Evolutionary conservation across 2,329 filamentous ascomycete species (phyloP), one percentile per base, ranked within the genome.

Genomic region (Scedosporium aurantiacum): DNA sequence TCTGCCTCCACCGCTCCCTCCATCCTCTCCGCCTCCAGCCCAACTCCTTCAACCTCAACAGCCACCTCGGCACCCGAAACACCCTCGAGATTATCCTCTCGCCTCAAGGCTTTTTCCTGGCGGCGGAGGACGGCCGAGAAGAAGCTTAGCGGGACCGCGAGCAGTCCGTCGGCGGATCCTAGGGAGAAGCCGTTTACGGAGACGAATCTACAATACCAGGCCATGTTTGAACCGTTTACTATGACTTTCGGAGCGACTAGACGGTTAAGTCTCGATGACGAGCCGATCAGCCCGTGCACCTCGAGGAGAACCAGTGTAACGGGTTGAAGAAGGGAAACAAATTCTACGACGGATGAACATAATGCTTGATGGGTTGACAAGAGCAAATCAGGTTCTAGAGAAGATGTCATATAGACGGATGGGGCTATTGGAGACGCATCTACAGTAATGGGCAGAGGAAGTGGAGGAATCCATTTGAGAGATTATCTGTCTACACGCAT

Each of bases 161-260:
- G 45, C n/a, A 23, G 54, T 16, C 25, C 14, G n/a, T 32, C 54
- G n/a, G 28, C 58, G 27, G 76, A 79, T 66, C 76, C 77, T 5
- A 74, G 75, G 69, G 75, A 79, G 68, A 71, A 74, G 65, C 75
- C 76, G 27, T 70, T 79, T 58, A 78, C 75, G 7, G 70, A 73
- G 61, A 71, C 75, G 60, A 79, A 79, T 67, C 70, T 79, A 18
- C 70, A 72, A 61, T 75, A 80, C 66, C 78, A 79, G 66, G 74
- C 79, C 69, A 72, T 77, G 68, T 71, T 81, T 43, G 72, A 72
- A 62, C 69, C 74, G 61, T 80, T 78, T 70, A 75, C 71, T 61
- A 75, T 78, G 67, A 75, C 72, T 10, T 80, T 80, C 64, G 78
- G 78, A 45, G 69, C 74, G 37, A 70, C 68, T 43, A 52, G 62